Base-by-base conservation (phyloP, 352 stramenopile species). In the Albugo laibachii region DNA sequence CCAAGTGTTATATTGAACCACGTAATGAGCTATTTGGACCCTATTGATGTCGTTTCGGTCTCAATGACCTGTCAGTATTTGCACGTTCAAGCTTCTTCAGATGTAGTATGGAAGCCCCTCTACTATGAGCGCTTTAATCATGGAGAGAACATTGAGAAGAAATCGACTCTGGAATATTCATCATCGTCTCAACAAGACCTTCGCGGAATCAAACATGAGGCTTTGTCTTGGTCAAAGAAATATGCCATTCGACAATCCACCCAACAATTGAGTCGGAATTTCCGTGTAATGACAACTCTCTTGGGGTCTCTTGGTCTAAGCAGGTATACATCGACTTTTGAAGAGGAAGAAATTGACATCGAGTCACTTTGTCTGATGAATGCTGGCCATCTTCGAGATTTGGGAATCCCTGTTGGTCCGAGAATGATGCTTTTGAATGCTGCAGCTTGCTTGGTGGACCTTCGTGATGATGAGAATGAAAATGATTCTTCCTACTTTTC, bases 321-420 rank as follows among this genome's bases (percentile, higher is more conserved):
- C 57, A 91, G 88, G 58, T 91, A 91, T 53, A 73, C 70, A 19
- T 67, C 78, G 11, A 62, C 87, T 18, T 91, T 91, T 41, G 78
- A 91, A 35, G 66, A 69, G 14, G 78, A 91, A 54, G 78, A 91
- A 49, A 91, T 91, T 50, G 78, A 91, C 39, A 84, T 91, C 50
- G 78, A 91, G 45, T 83, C 75, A 19, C 56, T 91, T 4, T 87
- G 74, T 41, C 53, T 91, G 36, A 91, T 91, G 78, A 91, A 91
- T 47, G 74, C 78, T n/a, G 78, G 78, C 2, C 74, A 91, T 37
- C 48, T 91, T 31, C 72, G 78, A 4, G 78, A 91, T 42, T 56
- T 91, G 15, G 78, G 78, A 18, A 86, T 91, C 44, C 78, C 78
- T 5, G 81, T 85, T 16, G 78, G 78, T 1, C 78, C 78, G 20